Base-by-base conservation (phyloP, 1,139 yeast genomes). In the Geotrichum europaeum region DNA sequence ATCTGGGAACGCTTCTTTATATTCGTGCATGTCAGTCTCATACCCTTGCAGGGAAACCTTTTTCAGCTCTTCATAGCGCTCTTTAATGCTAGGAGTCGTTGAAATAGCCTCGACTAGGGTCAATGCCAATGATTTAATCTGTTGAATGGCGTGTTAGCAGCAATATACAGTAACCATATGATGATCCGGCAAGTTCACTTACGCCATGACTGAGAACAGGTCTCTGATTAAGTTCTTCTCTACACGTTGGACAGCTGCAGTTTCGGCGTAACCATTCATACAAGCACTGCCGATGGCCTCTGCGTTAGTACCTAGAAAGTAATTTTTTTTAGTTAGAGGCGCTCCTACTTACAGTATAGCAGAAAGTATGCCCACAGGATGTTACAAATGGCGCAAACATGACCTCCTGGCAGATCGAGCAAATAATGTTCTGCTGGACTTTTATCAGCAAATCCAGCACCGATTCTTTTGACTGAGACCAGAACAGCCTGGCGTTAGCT, bases 321-420 rank as follows among this genome's bases (percentile, higher is more conserved):
- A 9, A 28, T 3, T 24, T 10, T 7, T 18, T 20, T 18, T 22
- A 22, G 24, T 40, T 40, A 7, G 10, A 15, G 22, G 18, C n/a
- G 34, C 10, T 13, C 12, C 18, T n/a, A 63, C 69, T 52, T 59
- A 68, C 70, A 28, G 66, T 63, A 57, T 68, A 69, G 65, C 76
- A 73, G 59, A 71, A 73, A 1, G 74, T 66, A 57, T 73, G 76
- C 2, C 76, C 76, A 61, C 76, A 73, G 34, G 68, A 63, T 12
- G 75, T 72, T 18, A 70, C 67, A 57, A 67, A 67, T 13, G 76
- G 76, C 45, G 66, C 67, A 50, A 67, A 71, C 68, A 73, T 69
- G 22, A 70, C 65, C 24, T 72, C 72, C 56, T 72, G 75, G 63
- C 76, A 73, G 32, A 73, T 68, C 13, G 73, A 68, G 61, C 76